These are phyloP conservation scores for Colletotrichum trifolii DNA, from an alignment of 2,329 filamentous ascomycete species.

Conservation along the genomic window DNA sequence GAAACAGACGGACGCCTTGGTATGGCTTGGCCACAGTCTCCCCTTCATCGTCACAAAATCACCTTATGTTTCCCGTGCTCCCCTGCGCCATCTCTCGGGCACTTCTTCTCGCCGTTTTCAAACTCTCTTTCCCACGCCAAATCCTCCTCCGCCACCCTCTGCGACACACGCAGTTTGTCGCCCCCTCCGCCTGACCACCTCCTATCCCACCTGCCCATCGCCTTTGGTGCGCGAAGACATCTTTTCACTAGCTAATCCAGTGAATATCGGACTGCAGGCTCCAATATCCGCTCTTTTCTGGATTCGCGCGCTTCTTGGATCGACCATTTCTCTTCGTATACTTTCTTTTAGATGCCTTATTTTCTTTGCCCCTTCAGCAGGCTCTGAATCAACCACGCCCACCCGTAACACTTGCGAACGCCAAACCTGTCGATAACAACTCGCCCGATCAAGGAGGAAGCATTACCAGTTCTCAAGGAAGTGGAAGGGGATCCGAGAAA, in stretches of 20 bases:
- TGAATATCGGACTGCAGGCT: conserved; percentile 46
- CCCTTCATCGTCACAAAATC: conserved; percentile 48
- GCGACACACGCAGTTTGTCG: conserved; percentile 22
- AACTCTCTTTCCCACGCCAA: conserved; percentile 38
- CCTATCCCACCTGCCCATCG: conserved; percentile 46
- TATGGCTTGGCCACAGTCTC: conserved; percentile 46
- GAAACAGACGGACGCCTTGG: too few species aligned
- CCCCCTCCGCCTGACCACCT: conserved; percentile 30
- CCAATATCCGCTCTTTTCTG: conserved; percentile 45
- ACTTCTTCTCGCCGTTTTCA: conserved; percentile 37
- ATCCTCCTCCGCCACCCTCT: conserved; percentile 39
- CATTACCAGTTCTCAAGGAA: neutral
- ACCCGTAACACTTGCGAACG: conserved; percentile 27
- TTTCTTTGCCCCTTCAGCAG: conserved; percentile 59
- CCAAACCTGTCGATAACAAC: neutral
- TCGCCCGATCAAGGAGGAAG: conserved; percentile 16
- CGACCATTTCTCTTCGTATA: conserved; percentile 41
- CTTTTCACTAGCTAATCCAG: conserved; percentile 29
- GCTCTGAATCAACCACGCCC: conserved; percentile 58
- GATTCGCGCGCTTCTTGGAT: conserved; percentile 26
- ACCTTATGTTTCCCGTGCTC: conserved; percentile 46
- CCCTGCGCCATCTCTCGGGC: conserved; percentile 37
- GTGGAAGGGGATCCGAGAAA: conserved; percentile 30
- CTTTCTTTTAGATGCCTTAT: conserved; percentile 46
- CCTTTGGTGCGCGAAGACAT: conserved; percentile 40